phyloP scores from a whole-genome alignment of 371 early-diverging fungal species.

The Batkoa obscura region DNA sequence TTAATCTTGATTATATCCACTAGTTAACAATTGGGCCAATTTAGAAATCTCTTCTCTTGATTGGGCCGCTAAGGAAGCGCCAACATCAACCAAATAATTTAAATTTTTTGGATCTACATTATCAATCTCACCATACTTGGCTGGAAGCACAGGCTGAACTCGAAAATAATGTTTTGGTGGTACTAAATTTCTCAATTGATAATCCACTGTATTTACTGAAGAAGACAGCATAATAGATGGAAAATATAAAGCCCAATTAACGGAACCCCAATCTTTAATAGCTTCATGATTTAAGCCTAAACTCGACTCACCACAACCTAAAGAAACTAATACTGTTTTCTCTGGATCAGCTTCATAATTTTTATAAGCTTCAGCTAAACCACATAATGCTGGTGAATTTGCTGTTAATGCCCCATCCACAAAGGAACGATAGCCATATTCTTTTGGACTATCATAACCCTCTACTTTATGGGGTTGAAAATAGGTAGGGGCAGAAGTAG shows the following conservation, averaged over 20 bases:
- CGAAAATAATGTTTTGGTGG: constrained; percentile 3
- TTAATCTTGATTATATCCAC: no score
- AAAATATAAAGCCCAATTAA: not conserved
- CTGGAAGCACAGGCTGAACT: not conserved
- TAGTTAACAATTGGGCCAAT: not conserved
- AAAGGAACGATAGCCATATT: not conserved
- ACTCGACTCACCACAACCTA: not conserved
- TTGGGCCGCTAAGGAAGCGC: not conserved
- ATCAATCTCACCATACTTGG: not conserved
- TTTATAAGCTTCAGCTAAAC: not conserved
- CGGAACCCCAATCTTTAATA: not conserved
- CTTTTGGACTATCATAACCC: not conserved
- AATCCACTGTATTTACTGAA: constrained; percentile 1
- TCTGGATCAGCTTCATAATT: not conserved
- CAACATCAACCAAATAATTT: not conserved
- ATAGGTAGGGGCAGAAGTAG: constrained; percentile 8
- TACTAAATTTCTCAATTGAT: not conserved
- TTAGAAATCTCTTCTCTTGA: not conserved
- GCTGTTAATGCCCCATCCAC: constrained; percentile 5
- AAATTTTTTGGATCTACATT: not conserved
- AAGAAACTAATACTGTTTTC: not conserved
- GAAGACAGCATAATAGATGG: not conserved
- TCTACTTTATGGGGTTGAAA: constrained; percentile 3
- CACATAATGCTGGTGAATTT: constrained; percentile 1
- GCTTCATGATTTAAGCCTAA: not conserved